Percentiles rank a stretch among this genome's conserved stretches.
Evolutionary conservation across 2,329 filamentous ascomycete genomes (phyloP).

Genomic region (Ophiostoma montium): DNA sequence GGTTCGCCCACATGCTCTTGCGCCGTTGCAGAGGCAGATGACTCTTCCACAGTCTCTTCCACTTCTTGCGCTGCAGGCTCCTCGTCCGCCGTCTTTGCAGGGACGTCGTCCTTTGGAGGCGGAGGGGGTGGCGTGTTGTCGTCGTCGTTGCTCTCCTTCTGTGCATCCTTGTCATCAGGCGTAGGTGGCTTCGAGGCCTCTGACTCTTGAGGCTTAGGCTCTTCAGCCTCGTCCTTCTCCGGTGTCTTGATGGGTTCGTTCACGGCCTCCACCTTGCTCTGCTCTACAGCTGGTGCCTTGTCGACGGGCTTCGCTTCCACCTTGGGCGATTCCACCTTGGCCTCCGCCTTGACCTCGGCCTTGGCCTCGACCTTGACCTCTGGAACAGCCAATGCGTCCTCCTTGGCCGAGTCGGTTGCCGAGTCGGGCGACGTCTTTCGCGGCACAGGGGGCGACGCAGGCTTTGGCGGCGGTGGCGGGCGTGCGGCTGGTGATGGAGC

Average conservation of each 20-base stretch:
- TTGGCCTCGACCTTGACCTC: background rate
- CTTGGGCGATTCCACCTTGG: background rate
- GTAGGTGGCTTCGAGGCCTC: background rate
- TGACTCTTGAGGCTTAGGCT: no score
- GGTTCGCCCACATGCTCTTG: no score
- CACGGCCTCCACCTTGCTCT: background rate
- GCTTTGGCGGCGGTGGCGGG: no score
- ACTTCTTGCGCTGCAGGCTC: no score
- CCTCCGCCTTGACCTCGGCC: background rate
- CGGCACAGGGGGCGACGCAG: background rate
- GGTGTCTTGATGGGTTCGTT: background rate
- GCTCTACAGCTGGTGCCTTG: background rate
- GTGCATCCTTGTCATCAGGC: background rate
- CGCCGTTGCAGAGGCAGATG: no score
- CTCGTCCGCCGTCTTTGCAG: background rate
- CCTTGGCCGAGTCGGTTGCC: background rate
- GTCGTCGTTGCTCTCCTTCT: background rate
- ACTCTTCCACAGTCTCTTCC: background rate
- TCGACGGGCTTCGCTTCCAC: background rate
- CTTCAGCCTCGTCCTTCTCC: background rate
- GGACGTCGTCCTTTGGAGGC: slow-evolving; percentile 2
- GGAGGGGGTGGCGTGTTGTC: background rate
- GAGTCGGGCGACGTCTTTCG: background rate
- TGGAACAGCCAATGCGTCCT: background rate
- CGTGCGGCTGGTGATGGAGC: background rate